Base-by-base conservation (phyloP, 768 basidiomycete species). In the Lentinula edodes region DNA sequence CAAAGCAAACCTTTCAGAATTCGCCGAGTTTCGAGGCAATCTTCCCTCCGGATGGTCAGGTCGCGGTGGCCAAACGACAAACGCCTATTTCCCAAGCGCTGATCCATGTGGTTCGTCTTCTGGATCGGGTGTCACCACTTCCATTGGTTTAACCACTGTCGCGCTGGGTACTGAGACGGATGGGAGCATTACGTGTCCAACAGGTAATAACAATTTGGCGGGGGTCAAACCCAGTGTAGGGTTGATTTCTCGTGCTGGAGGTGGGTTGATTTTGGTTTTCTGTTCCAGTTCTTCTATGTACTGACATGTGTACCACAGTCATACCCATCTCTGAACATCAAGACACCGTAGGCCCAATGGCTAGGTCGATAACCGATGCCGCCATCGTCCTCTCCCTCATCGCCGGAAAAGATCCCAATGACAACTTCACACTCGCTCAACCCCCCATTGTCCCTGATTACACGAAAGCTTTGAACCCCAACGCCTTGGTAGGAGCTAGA, bases 161-260 rank as follows among this genome's bases (percentile, higher is more conserved):
- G 71, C 78, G 0, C 71, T 84, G 1, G 81, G 79, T 9, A 75
- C 80, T 3, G 82, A 84, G 60, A 83, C 83, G 0, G 78, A 81
- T 61, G 82, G 85, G 6, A 83, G 83, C 58, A 83, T 85, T 32
- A 80, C 75, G 3, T 84, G 78, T 62, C 86, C 83, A 23, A 70
- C 80, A 0, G 76, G 74, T 64, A 69, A 76, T 18, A 85, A 85
- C 57, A 85, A 85, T 63, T 45, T 85, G 5, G 85, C 76, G 3
- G 85, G 84, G 0, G 82, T 87, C 52, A 85, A 85, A 64, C 83
- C 86, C 0, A 86, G 82, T 2, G 77, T 86, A 8, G 85, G 85
- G 0, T 69, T 85, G 38, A 84, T 83, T 3, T 86, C 84, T 5
- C 75, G 83, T 13, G 81, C 83, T 15, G 85, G 84, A 69, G 85